Evolutionary conservation across 306 rosid species (phyloP).

Genomic region (Prunus campanulata): DNA sequence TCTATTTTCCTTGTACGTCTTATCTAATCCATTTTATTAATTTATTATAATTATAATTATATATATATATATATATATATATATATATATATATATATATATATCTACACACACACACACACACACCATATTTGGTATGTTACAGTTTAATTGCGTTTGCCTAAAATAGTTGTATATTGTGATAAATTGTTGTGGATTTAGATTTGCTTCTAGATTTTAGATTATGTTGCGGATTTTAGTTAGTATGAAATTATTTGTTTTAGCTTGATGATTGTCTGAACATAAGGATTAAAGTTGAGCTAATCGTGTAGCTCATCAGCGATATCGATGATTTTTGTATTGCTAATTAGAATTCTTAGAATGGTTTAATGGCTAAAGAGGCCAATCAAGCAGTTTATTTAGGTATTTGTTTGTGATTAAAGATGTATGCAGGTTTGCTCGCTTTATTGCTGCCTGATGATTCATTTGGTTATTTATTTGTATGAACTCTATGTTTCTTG

Average conservation of each 20-base stretch:
- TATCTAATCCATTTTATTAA: background rate
- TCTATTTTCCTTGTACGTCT: slow-evolving; percentile 84
- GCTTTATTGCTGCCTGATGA: background rate
- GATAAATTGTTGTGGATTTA: background rate
- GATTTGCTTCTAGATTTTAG: background rate
- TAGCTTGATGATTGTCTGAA: too few species aligned
- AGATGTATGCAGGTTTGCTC: background rate
- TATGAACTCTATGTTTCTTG: slow-evolving; percentile 23
- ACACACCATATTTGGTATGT: background rate
- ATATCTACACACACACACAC: too few species aligned
- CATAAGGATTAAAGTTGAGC: too few species aligned
- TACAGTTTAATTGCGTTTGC: background rate
- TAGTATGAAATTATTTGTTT: background rate
- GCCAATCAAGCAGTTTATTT: background rate
- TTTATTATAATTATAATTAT: background rate
- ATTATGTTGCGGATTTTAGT: background rate
- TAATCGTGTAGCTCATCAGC: too few species aligned
- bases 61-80: background rate
- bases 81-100: too few species aligned
- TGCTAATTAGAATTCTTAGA: background rate
- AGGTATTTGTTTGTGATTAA: background rate
- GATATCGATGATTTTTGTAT: background rate
- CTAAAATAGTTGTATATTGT: background rate
- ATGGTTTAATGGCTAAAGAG: background rate
- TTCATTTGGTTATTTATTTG: slow-evolving; percentile 9